Percentiles rank a stretch among this genome's conserved stretches.
Evolutionary conservation across 2,329 filamentous ascomycete genomes (phyloP).

Genomic region (Didymella pinodella): DNA sequence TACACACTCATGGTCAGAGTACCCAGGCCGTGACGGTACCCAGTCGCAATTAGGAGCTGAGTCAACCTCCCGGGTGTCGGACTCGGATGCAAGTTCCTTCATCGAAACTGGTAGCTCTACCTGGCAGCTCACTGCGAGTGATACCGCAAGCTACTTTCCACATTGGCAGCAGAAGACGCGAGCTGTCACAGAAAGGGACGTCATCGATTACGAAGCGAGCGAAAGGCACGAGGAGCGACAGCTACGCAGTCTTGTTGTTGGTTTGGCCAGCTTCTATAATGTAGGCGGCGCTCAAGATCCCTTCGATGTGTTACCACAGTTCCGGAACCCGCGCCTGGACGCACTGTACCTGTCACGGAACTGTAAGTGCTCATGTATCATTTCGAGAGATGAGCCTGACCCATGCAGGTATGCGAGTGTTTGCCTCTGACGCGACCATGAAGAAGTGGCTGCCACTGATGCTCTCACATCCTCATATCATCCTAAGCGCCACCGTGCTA

Average conservation of each 20-base stretch:
- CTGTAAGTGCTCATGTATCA: not conserved
- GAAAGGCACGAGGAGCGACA: conserved; percentile 29
- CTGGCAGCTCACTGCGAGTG: conserved; percentile 9
- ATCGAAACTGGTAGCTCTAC: not conserved
- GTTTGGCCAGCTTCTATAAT: conserved; percentile 18
- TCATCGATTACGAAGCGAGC: conserved; percentile 30
- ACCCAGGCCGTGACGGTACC: not conserved
- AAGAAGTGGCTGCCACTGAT: conserved; percentile 40
- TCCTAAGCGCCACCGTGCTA: conserved; percentile 38
- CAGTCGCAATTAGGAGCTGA: not conserved
- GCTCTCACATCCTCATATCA: conserved; percentile 35
- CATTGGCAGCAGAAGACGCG: not conserved
- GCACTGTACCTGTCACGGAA: conserved; percentile 8
- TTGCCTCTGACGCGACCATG: conserved; percentile 32
- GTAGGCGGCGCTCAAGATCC: conserved; percentile 22
- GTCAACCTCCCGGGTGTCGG: not conserved
- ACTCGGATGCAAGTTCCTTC: not conserved
- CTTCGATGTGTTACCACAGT: conserved; percentile 7
- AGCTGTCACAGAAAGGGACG: conserved; percentile 2
- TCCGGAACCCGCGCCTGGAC: not conserved
- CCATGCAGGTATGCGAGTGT: conserved; percentile 29
- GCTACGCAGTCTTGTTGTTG: conserved; percentile 24
- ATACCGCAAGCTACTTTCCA: conserved; percentile 8
- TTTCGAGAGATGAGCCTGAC: conserved; percentile 5
- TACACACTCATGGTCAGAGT: not conserved